These are phyloP conservation scores for Alternaria sp. DNA, from an alignment of 2,329 filamentous ascomycete genomes.

Conservation along the genomic window DNA sequence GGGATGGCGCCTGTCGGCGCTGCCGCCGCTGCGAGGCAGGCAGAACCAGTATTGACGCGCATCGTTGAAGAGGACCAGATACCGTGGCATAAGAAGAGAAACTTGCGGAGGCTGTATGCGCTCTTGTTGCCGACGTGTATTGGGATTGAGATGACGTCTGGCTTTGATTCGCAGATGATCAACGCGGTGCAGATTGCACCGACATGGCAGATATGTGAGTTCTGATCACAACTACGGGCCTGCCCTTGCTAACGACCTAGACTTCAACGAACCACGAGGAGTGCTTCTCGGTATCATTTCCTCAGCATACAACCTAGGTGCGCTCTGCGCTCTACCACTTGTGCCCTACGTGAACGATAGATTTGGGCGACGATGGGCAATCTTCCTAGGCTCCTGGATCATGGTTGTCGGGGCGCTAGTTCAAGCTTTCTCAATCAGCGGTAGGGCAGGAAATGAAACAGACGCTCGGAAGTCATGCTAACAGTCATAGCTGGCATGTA, in stretches of 20 bases:
- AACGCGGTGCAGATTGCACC: slow-evolving; percentile 42
- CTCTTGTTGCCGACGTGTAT: slow-evolving; percentile 45
- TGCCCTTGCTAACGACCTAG: slow-evolving; percentile 15
- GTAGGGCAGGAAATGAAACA: slow-evolving; percentile 9
- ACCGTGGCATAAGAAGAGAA: slow-evolving; percentile 51
- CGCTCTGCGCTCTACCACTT: slow-evolving; percentile 48
- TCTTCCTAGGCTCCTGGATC: slow-evolving; percentile 53
- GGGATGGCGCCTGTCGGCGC: slow-evolving; percentile 29
- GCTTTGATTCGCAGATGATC: slow-evolving; percentile 47
- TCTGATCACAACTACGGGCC: not conserved
- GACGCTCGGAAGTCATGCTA: slow-evolving; percentile 7
- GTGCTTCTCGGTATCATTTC: slow-evolving; percentile 54
- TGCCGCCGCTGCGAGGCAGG: slow-evolving; percentile 23
- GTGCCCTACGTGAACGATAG: slow-evolving; percentile 52
- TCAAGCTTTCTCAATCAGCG: slow-evolving; percentile 34
- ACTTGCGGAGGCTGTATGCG: slow-evolving; percentile 48
- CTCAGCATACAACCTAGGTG: slow-evolving; percentile 54
- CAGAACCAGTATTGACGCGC: slow-evolving; percentile 53
- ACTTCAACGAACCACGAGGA: slow-evolving; percentile 45
- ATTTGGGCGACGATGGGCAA: slow-evolving; percentile 53
- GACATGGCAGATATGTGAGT: slow-evolving; percentile 37
- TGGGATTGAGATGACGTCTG: slow-evolving; percentile 46
- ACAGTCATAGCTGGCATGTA: slow-evolving; percentile 55
- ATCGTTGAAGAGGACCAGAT: slow-evolving; percentile 52
- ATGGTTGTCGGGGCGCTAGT: slow-evolving; percentile 54